Evolutionary conservation across 2,329 filamentous ascomycete species (phyloP).

Genomic region (Ilyonectria destructans): DNA sequence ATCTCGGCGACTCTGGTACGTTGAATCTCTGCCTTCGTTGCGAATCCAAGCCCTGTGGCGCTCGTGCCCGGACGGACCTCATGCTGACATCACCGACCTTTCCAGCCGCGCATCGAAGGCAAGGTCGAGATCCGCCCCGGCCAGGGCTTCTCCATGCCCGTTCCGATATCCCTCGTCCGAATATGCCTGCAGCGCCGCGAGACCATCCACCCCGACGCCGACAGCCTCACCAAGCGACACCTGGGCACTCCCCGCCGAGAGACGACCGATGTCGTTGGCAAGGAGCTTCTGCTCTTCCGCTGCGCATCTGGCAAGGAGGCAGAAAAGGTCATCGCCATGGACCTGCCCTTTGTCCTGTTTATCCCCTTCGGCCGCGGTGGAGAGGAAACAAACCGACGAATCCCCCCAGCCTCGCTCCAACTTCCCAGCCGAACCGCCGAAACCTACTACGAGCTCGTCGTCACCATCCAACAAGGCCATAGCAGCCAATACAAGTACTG

Average conservation of each 20-base stretch:
- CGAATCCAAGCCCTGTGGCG: constrained; percentile 29
- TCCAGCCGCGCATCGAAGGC: constrained; percentile 94
- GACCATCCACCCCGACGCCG: constrained; percentile 96
- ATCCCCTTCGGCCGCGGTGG: constrained; percentile 95
- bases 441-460: constrained; percentile 96
- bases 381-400: constrained; percentile 89
- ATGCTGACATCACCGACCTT: constrained; percentile 39
- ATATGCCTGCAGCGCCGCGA: constrained; percentile 95
- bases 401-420: constrained; percentile 93
- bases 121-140: constrained; percentile 96
- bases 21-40: constrained; percentile 48
- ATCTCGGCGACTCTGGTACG: constrained; percentile 97
- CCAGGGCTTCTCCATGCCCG: constrained; percentile 88
- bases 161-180: constrained; percentile 92
- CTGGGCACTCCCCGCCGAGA: constrained; percentile 92
- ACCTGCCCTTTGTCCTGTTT: constrained; percentile 96
- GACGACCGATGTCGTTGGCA: constrained; percentile 92
- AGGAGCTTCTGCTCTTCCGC: constrained; percentile 93
- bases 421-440: constrained; percentile 94
- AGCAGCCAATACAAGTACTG: constrained; percentile 90
- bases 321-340: constrained; percentile 94
- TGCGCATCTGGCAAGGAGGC: constrained; percentile 88
- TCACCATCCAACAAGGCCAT: constrained; percentile 93
- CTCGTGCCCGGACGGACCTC: constrained; percentile 33
- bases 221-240: constrained; percentile 93